These are phyloP conservation scores for Lanmaoa rubissima DNA, from an alignment of 768 basidiomycete genomes.

Conservation along the genomic window DNA sequence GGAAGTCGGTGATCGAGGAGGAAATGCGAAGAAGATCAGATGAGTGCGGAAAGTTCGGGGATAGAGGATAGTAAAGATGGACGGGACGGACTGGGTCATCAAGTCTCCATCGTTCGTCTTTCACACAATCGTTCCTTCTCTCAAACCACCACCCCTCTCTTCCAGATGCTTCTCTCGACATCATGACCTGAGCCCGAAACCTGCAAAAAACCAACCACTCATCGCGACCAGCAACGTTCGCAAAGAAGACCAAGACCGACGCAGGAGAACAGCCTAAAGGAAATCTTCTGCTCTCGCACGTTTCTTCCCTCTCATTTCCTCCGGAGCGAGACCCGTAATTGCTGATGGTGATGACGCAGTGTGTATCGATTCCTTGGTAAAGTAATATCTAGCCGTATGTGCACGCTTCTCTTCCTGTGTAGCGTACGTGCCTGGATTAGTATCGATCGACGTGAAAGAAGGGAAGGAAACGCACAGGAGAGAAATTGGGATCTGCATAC, in stretches of 20 bases:
- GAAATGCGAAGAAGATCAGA: constrained; percentile 18
- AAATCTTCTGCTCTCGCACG: constrained; percentile 86
- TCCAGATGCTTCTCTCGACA: constrained; percentile 10
- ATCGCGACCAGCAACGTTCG: constrained; percentile 27
- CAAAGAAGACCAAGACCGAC: constrained; percentile 33
- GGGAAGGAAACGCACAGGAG: constrained; percentile 51
- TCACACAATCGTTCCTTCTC: not conserved
- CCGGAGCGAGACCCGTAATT: constrained; percentile 34
- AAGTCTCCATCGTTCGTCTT: constrained; percentile 31
- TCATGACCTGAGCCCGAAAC: constrained; percentile 24
- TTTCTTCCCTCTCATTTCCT: constrained; percentile 78
- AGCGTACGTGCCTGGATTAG: not conserved
- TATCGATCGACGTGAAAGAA: not conserved
- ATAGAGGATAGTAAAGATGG: constrained; percentile 30
- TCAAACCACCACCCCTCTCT: not conserved
- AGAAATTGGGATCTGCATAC: constrained; percentile 75
- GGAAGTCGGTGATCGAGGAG: constrained; percentile 14
- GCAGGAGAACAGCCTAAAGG: constrained; percentile 41
- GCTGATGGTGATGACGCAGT: constrained; percentile 14
- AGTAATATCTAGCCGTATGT: constrained; percentile 59
- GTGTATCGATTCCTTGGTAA: constrained; percentile 42
- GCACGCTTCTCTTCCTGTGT: constrained; percentile 79
- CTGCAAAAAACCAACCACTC: constrained; percentile 32
- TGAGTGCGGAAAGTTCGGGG: constrained; percentile 26
- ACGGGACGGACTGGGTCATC: constrained; percentile 36